Evolutionary conservation across 2,329 filamentous ascomycete species (phyloP), one percentile per base, ranked within the genome.

Genomic region (Sporothrix mexicana): DNA sequence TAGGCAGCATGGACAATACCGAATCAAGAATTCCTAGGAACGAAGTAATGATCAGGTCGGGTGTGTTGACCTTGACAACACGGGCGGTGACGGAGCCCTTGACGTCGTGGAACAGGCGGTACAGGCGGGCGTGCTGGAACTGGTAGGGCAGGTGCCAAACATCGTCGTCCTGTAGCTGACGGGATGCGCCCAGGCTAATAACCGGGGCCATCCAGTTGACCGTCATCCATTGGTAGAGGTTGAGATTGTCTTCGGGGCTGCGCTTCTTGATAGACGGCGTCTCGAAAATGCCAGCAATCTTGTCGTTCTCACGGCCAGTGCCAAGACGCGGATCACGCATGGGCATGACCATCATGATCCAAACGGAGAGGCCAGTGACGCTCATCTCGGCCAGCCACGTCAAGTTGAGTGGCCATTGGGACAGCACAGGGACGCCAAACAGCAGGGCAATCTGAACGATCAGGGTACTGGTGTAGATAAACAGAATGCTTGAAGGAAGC

Each of bases 131-230:
- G 79, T 97, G 94, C 77, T 97, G 94, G 75, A 95, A 97, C 70
- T 96, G 92, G 76, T 90, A 92, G 0, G 90, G 90, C 0, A 97
- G 82, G 53, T 87, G 84, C 94, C 94, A 97, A 1, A 97, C 92
- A 78, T 97, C 93, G 51, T 91, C 87, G 53, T 94, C 90, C 49
- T 94, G 83, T 9, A 97, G 83, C 76, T 94, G 91, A 55, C 89
- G 85, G 43, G 84, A 83, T 57, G 85, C 87, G 1, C 91, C 93
- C 30, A 90, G 81, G 1, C 84, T 82, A 13, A 97, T 93, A 7
- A 97, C 82, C 0, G 94, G 91, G 0, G 85, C 84, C 82, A 97
- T 91, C 94, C 94, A 97, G 0, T 89, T 92, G 41, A 97, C 91
- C 6, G 89, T 91, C 88, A 95, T 92, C 82, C 93, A 97, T 76